Base-by-base conservation (phyloP, 495 filamentous ascomycete species). In the Penicillium waksmanii region DNA sequence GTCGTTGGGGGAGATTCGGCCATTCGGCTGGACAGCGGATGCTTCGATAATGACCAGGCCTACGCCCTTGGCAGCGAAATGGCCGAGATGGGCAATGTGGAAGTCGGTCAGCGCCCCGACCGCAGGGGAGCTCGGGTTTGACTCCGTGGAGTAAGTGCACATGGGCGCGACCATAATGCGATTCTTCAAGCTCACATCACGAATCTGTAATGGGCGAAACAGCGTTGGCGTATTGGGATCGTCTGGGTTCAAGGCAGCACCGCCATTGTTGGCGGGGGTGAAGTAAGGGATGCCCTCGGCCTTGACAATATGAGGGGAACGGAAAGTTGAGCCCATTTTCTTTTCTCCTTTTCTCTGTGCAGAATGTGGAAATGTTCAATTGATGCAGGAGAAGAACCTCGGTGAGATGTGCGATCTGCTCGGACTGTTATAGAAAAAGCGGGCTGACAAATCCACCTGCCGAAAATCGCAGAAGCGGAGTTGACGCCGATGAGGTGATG, bases 1-100 rank as follows among this genome's bases (percentile, higher is more conserved):
- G 64, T 90, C 87, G 66, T 90, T 79, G 15, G 89, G 87, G 12
- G 84, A 83, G 68, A 92, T 92, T 51, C 90, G 80, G 11, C 89
- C 90, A 66, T 89, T 86, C 11, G 86, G 67, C 33, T 80, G 76
- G 1, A 92, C 88, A 36, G 82, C 80, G 7, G 84, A 86, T 36
- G 90, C 89, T 76, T 92, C 90, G 57, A 89, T 76, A 53, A 91
- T 81, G 50, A 85, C 81, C 47, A 93, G 72, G 1, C 82, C 83
- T 2, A 78, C 81, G 35, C 90, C 90, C 61, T 85, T 87, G 56
- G 85, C 73, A 35, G 85, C 82, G 53, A 87, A 82, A 57, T 84
- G 76, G 56, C 86, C 84, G 2, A 91, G 79, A 56, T 82, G 79
- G 76, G 87, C 76, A 33, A 91, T 73, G 68, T 92, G 89, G 76